Evolutionary conservation across 192 early-diverging fungal species (phyloP).

Genomic region (Mortierella alpina): DNA sequence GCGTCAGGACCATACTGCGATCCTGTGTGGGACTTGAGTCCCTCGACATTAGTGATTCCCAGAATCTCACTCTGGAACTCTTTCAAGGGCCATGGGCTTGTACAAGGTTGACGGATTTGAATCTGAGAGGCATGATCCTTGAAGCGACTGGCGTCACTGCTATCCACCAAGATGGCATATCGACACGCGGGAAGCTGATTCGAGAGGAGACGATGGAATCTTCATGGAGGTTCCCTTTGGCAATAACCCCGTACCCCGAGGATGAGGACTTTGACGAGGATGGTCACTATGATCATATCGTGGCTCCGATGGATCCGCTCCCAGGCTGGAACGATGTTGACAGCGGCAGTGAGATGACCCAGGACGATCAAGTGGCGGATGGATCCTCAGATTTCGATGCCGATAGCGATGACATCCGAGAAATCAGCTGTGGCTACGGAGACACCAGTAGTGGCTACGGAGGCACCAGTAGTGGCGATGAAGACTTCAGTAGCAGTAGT

Average conservation of each 20-base stretch:
- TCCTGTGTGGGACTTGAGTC: constrained; percentile 21
- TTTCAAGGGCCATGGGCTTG: constrained; percentile 32
- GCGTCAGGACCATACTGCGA: constrained; percentile 21
- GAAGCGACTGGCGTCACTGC: no score
- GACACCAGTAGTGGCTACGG: no score
- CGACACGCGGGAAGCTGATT: no score
- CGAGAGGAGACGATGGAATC: no score
- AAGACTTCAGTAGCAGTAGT: not conserved
- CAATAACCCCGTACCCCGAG: no score
- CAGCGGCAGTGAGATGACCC: not conserved
- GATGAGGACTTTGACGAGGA: constrained; percentile 1
- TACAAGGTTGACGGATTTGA: not conserved
- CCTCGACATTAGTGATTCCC: constrained; percentile 5
- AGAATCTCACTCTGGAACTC: constrained; percentile 1
- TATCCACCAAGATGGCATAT: not conserved
- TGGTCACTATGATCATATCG: constrained; percentile 7
- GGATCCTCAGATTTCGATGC: no score
- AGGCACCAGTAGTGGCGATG: no score
- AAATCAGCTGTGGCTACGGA: no score
- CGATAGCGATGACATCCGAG: no score
- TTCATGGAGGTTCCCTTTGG: no score
- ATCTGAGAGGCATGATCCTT: constrained; percentile 5
- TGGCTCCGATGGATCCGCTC: not conserved
- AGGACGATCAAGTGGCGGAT: no score
- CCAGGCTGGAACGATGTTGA: not conserved